Conservation (phyloP, 2,329 filamentous ascomycete species). For the Ceratocystis huliohia region DNA sequence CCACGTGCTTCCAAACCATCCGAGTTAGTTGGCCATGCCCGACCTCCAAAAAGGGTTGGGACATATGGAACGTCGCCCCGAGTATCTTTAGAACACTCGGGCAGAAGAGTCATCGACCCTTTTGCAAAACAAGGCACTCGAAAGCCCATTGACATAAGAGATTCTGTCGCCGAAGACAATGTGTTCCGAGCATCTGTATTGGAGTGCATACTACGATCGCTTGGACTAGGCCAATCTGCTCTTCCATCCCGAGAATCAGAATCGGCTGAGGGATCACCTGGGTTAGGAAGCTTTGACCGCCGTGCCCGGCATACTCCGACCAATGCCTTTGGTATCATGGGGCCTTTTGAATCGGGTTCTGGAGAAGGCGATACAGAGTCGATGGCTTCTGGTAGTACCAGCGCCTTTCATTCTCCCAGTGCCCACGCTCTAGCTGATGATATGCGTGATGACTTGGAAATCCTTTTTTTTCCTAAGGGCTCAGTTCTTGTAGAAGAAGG, state of each 20-base stretch:
- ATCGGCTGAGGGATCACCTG: constrained; percentile 75
- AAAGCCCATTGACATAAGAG: constrained; percentile 51
- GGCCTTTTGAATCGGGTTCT: constrained; percentile 58
- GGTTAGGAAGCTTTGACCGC: constrained; percentile 39
- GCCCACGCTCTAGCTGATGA: constrained; percentile 59
- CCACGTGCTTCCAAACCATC: neutral
- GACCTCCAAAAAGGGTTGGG: constrained; percentile 8
- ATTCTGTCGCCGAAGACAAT: constrained; percentile 76
- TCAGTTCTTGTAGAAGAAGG: constrained; percentile 93
- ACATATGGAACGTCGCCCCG: constrained; percentile 16
- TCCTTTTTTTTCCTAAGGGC: constrained; percentile 91
- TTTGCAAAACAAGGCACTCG: constrained; percentile 20
- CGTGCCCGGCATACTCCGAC: constrained; percentile 28
- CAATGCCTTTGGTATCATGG: constrained; percentile 84
- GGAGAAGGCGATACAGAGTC: constrained; percentile 80
- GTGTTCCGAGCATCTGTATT: constrained; percentile 81
- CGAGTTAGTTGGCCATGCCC: neutral
- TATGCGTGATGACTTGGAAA: constrained; percentile 83
- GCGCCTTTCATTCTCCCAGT: constrained; percentile 48
- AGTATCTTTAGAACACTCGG: constrained; percentile 7
- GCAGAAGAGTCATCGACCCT: constrained; percentile 19
- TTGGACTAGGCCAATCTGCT: constrained; percentile 63
- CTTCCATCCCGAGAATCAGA: constrained; percentile 52
- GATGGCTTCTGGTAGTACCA: constrained; percentile 56
- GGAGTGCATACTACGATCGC: constrained; percentile 89